These are phyloP conservation scores for Xylaria bambusicola DNA, from an alignment of 495 filamentous ascomycete species.

Conservation along the genomic window DNA sequence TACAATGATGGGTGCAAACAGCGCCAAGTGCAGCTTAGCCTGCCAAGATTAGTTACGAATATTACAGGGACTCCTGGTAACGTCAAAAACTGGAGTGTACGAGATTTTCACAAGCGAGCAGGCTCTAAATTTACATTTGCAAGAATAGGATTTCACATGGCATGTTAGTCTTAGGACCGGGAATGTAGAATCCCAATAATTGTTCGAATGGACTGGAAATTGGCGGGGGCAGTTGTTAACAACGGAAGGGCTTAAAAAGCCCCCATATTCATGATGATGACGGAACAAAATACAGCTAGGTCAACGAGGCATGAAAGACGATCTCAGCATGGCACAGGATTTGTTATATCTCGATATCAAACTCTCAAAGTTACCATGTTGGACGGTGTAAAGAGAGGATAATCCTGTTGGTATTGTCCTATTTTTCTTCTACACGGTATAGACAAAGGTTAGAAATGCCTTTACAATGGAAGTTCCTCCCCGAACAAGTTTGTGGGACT, in stretches of 20 bases:
- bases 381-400: background rate
- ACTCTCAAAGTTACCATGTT: background rate
- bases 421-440: background rate
- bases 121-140: background rate
- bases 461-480: background rate
- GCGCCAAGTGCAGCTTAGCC: no score
- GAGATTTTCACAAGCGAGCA: background rate
- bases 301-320: conserved; percentile 12
- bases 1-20: background rate
- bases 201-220: background rate
- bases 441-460: background rate
- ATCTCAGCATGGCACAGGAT: conserved; percentile 17
- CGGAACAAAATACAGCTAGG: conserved; percentile 6
- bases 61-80: background rate
- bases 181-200: background rate
- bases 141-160: conserved; percentile 4
- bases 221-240: background rate
- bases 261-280: conserved; percentile 16
- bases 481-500: no score
- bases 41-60: background rate
- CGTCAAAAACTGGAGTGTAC: background rate
- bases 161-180: conserved; percentile 8
- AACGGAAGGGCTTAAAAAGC: background rate
- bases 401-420: background rate
- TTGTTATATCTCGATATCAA: conserved; percentile 7